Percentiles rank a stretch among this genome's conserved stretches.
These are phyloP conservation scores for Bipolaris cookei DNA, from an alignment of 2,329 filamentous ascomycete species.

Conservation along the genomic window DNA sequence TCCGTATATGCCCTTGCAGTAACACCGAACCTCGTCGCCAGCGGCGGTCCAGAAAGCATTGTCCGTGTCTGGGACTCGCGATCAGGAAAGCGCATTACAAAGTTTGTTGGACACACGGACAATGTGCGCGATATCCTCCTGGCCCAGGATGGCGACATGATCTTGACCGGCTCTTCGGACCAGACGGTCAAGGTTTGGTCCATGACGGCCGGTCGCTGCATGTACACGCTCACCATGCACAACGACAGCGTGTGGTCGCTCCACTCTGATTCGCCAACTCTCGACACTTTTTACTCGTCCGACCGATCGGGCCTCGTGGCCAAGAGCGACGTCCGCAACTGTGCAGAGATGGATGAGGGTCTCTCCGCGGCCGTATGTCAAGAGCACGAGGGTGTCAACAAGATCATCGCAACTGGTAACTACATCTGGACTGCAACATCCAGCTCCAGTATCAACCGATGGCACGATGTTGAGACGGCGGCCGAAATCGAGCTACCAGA, in stretches of 20 bases:
- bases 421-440: slow-evolving; percentile 90
- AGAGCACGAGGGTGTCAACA: slow-evolving; percentile 82
- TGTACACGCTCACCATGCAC: slow-evolving; percentile 99
- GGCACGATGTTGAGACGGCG: slow-evolving; percentile 83
- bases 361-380: slow-evolving; percentile 89
- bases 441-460: slow-evolving; percentile 89
- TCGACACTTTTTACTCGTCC: slow-evolving; percentile 92
- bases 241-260: slow-evolving; percentile 98
- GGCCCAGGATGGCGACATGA: slow-evolving; percentile 84
- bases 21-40: slow-evolving; percentile 81
- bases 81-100: slow-evolving; percentile 88
- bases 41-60: slow-evolving; percentile 91
- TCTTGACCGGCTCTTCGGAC: slow-evolving; percentile 93
- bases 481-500: slow-evolving; percentile 67
- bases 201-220: slow-evolving; percentile 89
- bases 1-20: slow-evolving; percentile 91
- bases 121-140: slow-evolving; percentile 91
- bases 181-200: slow-evolving; percentile 99
- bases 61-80: slow-evolving; percentile 91
- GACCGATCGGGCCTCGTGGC: slow-evolving; percentile 93
- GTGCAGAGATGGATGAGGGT: slow-evolving; percentile 82
- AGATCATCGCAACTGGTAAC: slow-evolving; percentile 68
- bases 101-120: slow-evolving; percentile 95
- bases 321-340: slow-evolving; percentile 87
- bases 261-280: slow-evolving; percentile 82